Conservation (phyloP, 768 basidiomycete genomes). For the Trametes gibbosa region DNA sequence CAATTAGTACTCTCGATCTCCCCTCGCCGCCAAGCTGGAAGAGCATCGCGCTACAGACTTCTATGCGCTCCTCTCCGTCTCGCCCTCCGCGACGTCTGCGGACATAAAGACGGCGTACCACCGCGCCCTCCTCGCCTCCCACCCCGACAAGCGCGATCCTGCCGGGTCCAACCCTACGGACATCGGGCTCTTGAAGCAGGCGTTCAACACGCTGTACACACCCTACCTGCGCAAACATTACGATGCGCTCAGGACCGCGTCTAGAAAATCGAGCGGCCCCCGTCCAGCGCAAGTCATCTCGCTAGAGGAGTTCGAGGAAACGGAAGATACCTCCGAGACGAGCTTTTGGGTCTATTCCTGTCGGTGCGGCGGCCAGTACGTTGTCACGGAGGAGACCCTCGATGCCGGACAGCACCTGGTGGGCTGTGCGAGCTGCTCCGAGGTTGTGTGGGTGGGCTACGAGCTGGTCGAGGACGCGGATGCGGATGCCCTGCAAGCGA, state of each 20-base stretch:
- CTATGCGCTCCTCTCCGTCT: conserved; percentile 57
- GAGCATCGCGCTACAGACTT: conserved; percentile 39
- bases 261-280: conserved; percentile 34
- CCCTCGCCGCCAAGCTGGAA: conserved; percentile 18
- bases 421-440: conserved; percentile 74
- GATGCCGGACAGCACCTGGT: conserved; percentile 72
- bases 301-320: conserved; percentile 61
- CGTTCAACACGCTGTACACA: conserved; percentile 60
- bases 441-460: conserved; percentile 84
- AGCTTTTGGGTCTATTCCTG: conserved; percentile 56
- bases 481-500: not conserved
- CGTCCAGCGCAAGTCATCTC: conserved; percentile 79
- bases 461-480: conserved; percentile 38
- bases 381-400: conserved; percentile 55
- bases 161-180: conserved; percentile 31
- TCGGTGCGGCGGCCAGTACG: conserved; percentile 72
- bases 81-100: conserved; percentile 43
- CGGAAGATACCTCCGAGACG: conserved; percentile 33
- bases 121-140: conserved; percentile 56
- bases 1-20: too few species aligned
- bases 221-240: conserved; percentile 47
- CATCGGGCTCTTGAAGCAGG: conserved; percentile 62
- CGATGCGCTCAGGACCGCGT: conserved; percentile 33
- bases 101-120: conserved; percentile 75
- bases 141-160: conserved; percentile 55